These are phyloP conservation scores for Bathelium albidoporum DNA, from an alignment of 495 filamentous ascomycete genomes.

Conservation along the genomic window DNA sequence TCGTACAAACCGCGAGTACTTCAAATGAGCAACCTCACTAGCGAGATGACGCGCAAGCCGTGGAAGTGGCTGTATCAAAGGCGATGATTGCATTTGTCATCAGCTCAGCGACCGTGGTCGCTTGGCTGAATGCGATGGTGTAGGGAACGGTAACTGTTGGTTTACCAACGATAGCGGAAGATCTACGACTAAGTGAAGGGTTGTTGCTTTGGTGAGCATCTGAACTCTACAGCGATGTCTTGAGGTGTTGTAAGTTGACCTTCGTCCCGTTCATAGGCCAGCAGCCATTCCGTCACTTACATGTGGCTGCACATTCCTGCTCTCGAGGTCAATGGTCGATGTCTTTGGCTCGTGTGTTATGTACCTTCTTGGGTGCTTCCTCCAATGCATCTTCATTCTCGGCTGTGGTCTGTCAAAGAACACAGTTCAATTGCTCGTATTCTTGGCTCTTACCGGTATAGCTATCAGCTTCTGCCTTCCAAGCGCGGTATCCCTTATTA, in stretches of 20 bases:
- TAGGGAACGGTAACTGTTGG: conserved; percentile 38
- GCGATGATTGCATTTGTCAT: conserved; percentile 32
- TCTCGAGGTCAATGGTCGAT: conserved; percentile 43
- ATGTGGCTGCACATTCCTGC: conserved; percentile 37
- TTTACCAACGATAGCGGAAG: conserved; percentile 40
- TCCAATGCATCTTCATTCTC: conserved; percentile 34
- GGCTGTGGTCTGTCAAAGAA: conserved; percentile 34
- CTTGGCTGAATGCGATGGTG: conserved; percentile 29
- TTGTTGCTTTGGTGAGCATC: conserved; percentile 38
- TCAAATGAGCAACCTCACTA: not conserved
- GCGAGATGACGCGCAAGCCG: not conserved
- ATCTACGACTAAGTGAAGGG: conserved; percentile 30
- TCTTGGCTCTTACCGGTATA: conserved; percentile 42
- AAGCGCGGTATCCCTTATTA: conserved; percentile 40
- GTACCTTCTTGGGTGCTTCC: conserved; percentile 34
- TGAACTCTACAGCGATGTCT: not conserved
- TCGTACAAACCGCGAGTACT: not conserved
- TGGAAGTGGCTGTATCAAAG: conserved; percentile 1
- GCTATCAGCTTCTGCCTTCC: conserved; percentile 43
- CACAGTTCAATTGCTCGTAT: conserved; percentile 38
- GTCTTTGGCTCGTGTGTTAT: conserved; percentile 36
- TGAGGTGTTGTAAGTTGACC: conserved; percentile 3
- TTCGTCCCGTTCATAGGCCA: conserved; percentile 25
- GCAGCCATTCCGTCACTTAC: conserved; percentile 37
- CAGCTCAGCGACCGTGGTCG: conserved; percentile 30